Base-by-base conservation (phyloP, 78 protist genomes). In the Dictyostelium brefeldianum region DNA sequence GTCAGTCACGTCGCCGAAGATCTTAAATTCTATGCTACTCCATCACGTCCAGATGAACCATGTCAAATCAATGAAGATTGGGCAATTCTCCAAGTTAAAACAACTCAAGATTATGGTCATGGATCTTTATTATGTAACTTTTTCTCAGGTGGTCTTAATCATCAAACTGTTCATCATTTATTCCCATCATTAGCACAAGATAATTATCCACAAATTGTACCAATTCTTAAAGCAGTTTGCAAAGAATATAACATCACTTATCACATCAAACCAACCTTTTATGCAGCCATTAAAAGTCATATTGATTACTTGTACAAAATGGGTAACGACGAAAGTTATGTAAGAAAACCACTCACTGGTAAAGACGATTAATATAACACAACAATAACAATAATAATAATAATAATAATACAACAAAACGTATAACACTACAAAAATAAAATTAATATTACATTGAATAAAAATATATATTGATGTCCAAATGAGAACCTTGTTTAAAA, bases 111-210 rank as follows among this genome's bases (percentile, higher is more conserved):
- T 59, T 90, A 90, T 67, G 85, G 85, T 31, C 95, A 90, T 73
- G 78, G 74, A 4, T 79, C 85, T 6, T 18, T 62, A 9, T 11
- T 65, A n/a, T 57, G 85, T 25, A 90, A 20, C 2, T 90, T 69
- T 25, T 51, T 90, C 9, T 48, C 74, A 17, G 95, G 95, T 64
- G 78, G 71, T 53, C 27, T 78, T 15, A 89, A 90, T n/a, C 67
- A 90, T 51, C 95, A 90, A 79, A 87, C 79, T 36, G 81, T 82
- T 74, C 95, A 90, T 83, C 95, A 90, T 79, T 62, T 90, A 15
- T 69, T 90, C 79, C 95, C 95, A 64, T 67, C 79, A 9, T 48
- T 90, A 17, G 73, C 50, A 17, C 95, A 90, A 53, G 95, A 82
- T 15, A 51, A 36, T 54, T 79, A 79, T 3, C 85, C 85, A 53